phyloP scores from a whole-genome alignment of 73 alveolate species.

The Paramecium sonneborni region DNA sequence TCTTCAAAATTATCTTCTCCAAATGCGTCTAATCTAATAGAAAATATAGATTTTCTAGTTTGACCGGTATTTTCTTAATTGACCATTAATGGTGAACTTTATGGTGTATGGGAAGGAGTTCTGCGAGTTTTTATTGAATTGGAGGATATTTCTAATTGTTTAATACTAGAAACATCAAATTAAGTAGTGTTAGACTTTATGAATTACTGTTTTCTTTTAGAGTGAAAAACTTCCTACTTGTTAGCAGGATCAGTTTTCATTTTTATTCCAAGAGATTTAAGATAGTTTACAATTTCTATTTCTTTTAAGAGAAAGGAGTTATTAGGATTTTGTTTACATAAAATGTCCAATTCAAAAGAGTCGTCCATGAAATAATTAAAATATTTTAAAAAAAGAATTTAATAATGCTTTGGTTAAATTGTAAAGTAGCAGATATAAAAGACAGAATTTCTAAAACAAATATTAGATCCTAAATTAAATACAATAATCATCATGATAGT shows the following conservation, averaged over 20 bases:
- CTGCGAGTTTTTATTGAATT: neutral
- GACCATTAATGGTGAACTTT: slow-evolving; percentile 8
- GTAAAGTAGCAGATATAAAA: neutral
- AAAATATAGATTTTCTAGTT: neutral
- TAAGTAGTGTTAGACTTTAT: neutral
- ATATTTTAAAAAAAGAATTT: neutral
- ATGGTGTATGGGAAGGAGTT: slow-evolving; percentile 17
- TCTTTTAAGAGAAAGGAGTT: neutral
- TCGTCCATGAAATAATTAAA: neutral
- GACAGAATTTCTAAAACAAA: neutral
- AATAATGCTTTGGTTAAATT: neutral
- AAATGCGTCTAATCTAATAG: neutral
- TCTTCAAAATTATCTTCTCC: neutral
- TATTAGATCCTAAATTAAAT: neutral
- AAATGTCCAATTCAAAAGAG: neutral
- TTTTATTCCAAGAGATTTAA: neutral
- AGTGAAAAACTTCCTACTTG: neutral
- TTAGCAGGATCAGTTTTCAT: slow-evolving; percentile 31
- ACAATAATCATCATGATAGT: neutral
- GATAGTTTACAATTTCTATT: neutral
- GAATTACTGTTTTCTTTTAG: neutral
- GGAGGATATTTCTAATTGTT: neutral
- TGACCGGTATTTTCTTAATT: neutral
- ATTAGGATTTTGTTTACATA: neutral
- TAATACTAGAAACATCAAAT: neutral